Base-by-base conservation (phyloP, 2,329 filamentous ascomycete genomes). In the Colletotrichum trifolii region DNA sequence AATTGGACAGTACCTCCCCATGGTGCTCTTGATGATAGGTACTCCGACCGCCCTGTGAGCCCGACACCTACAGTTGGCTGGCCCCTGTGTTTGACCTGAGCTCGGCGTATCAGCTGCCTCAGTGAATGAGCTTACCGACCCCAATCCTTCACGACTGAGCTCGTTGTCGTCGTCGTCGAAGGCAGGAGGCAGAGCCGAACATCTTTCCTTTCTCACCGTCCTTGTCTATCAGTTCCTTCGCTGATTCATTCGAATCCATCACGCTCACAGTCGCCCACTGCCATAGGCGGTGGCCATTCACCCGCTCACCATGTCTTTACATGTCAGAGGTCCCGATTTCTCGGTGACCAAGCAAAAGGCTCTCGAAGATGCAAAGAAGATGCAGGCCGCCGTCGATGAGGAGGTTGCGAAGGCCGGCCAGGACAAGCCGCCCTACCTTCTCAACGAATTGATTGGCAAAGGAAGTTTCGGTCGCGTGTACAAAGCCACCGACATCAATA, bases 391-490 rank as follows among this genome's bases (percentile, higher is more conserved):
- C 2, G 87, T 92, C 35, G 79, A 85, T 52, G 88, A 91, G 68
- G 82, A 87, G 65, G 89, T 88, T 68, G 81, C 82, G 60, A 87
- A 86, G 61, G 78, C 81, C 38, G 86, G 87, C 43, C 86, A 87
- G 63, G 83, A 87, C 34, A 81, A 85, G 5, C 91, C 90, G 1
- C 84, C 83, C 12, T 93, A 92, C 69, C 83, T 84, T n/a, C 87
- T 93, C 40, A 82, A 85, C 11, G 90, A 93, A 75, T 81, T 93
- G 60, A 92, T 92, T 69, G 91, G 91, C 60, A 93, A 93, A 73
- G 91, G 91, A 47, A 88, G 87, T 66, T 93, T 90, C 73, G 91
- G 91, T 2, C 85, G 90, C 40, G 91, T 93, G 13, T 93, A 91
- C 78, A 92, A 91, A 75, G 89, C 83, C 38, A 81, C 76, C 15